Evolutionary conservation across 305 asterid genomes (phyloP), one percentile per base, ranked within the genome.

Genomic region (Fraxinus greggii): DNA sequence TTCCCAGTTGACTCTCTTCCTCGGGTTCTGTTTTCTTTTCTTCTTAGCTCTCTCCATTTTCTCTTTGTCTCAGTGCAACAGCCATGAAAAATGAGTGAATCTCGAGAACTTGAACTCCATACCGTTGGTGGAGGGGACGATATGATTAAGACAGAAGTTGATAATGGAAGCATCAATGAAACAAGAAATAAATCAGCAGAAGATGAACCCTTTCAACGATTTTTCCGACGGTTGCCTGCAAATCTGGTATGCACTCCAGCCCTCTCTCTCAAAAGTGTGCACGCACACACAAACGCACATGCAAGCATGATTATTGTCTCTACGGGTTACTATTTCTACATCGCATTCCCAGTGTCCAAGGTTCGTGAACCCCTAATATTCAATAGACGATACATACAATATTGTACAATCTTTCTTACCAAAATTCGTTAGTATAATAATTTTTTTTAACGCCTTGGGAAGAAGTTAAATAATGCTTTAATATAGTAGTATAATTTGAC

Each of bases 171-270:
- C 74, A 36, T 4, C 2, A 29, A 17, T 61, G 67, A 56, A 29
- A 61, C 29, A 5, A 42, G 29, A 40, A 76, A 32, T 1, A 85
- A 76, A 45, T 80, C 79, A 26, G 79, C 81, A 56, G 80, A 77
- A 51, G 79, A 78, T 59, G 83, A 63, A 79, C 79, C 79, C n/a
- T 81, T 79, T 78, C 72, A 78, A 82, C 83, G 56, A 45, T 81
- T 88, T 72, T 83, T 89, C 82, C 85, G 79, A 26, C 84, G 88
- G 80, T 84, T 91, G 78, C 92, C 92, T 6, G 77, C 84, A 59
- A 90, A 85, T 35, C 90, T 90, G 97, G 97, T 93, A 84, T 42
- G 51, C 15, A 42, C 8, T n/a, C 67, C 32, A 10, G 65, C 0
- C 23, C 38, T 35, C 32, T 26, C 42, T 8, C 19, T 45, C 26